Conservation (phyloP, 768 basidiomycete species). For the Mrakia blollopis region DNA sequence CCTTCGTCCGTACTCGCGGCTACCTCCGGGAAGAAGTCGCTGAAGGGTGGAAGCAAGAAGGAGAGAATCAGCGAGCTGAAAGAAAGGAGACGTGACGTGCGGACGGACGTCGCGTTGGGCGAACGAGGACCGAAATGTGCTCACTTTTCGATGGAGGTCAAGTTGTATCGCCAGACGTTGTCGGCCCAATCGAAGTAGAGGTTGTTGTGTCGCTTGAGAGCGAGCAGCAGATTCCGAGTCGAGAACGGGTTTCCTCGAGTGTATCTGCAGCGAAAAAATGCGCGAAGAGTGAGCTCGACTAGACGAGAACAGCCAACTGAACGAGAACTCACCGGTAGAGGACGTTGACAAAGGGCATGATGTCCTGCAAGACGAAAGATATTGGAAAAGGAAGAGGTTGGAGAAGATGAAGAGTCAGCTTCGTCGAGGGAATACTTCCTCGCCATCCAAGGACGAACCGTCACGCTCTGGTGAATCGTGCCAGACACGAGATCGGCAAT, state of each 20-base stretch:
- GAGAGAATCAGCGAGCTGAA: neutral
- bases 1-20: constrained; percentile 54
- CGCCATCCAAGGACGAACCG: too few species aligned
- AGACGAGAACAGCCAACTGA: constrained; percentile 33
- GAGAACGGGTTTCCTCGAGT: constrained; percentile 68
- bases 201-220: constrained; percentile 59
- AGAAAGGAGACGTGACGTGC: neutral
- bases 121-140: too few species aligned
- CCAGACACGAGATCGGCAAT: constrained; percentile 59
- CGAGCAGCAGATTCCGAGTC: constrained; percentile 59
- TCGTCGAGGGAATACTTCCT: too few species aligned
- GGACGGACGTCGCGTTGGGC: too few species aligned
- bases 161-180: constrained; percentile 63
- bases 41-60: neutral
- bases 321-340: constrained; percentile 46
- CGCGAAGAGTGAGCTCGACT: neutral
- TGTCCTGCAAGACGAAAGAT: constrained; percentile 43
- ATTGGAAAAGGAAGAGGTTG: too few species aligned
- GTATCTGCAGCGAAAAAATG: constrained; percentile 12
- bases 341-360: constrained; percentile 54
- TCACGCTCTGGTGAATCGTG: constrained; percentile 60
- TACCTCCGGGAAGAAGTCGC: constrained; percentile 48
- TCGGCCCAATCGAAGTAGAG: constrained; percentile 58
- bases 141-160: constrained; percentile 52
- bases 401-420: too few species aligned